phyloP scores from a whole-genome alignment of 225 moss, liverwort and hornwort genomes.

The Bryum argenteum region DNA sequence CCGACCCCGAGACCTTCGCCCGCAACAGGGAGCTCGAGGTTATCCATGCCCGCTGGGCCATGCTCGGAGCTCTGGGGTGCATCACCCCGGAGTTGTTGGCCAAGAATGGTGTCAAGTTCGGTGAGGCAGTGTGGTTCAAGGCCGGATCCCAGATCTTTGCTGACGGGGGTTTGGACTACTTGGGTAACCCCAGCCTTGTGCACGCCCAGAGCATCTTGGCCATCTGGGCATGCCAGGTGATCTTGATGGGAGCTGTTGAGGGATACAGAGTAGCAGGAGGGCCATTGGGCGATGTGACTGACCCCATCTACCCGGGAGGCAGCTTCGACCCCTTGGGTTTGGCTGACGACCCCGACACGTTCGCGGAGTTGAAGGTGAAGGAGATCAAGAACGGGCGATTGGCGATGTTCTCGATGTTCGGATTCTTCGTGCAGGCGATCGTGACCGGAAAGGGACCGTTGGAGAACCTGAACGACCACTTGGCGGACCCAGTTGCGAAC shows the following conservation, averaged over 20 bases:
- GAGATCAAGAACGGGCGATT: constrained; percentile 24
- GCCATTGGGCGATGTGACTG: too few species aligned
- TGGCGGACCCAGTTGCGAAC: constrained; percentile 54
- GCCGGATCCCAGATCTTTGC: constrained; percentile 31
- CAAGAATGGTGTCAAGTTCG: neutral
- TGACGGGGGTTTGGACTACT: constrained; percentile 14
- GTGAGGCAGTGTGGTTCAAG: constrained; percentile 40
- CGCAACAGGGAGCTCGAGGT: constrained; percentile 20
- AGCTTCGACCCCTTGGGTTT: constrained; percentile 21
- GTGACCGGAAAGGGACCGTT: constrained; percentile 60
- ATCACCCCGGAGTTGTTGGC: constrained; percentile 3
- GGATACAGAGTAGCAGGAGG: constrained; percentile 8
- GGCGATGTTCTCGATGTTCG: constrained; percentile 24
- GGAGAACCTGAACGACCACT: constrained; percentile 49
- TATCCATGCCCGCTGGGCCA: constrained; percentile 43
- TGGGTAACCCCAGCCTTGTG: constrained; percentile 32
- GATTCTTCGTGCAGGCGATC: constrained; percentile 68
- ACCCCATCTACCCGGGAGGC: neutral
- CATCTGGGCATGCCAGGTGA: constrained; percentile 30
- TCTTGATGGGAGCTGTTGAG: constrained; percentile 31
- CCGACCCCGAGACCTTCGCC: constrained; percentile 17
- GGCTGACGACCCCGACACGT: constrained; percentile 13
- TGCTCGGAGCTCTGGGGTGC: constrained; percentile 36
- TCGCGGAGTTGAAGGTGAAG: constrained; percentile 26
- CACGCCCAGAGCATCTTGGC: constrained; percentile 65